A percentile compares a stretch with the other conserved stretches of the same genome.
Evolutionary conservation across 2,329 filamentous ascomycete genomes (phyloP).

Genomic region (Fusarium proliferatum): DNA sequence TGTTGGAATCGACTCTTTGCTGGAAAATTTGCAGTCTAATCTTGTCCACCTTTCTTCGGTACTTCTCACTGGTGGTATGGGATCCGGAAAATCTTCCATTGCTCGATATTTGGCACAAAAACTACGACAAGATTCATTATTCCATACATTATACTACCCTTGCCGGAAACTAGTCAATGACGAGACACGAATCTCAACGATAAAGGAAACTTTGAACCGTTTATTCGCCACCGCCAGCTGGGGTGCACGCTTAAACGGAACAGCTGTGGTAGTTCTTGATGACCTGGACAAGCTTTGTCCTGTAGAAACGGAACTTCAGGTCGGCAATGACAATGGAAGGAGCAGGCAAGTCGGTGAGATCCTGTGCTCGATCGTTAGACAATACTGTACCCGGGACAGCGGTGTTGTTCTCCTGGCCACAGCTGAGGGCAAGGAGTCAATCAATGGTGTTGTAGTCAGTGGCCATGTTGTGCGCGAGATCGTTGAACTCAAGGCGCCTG

Average conservation of each 20-base stretch:
- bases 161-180: slow-evolving; percentile 90
- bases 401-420: slow-evolving; percentile 90
- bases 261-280: slow-evolving; percentile 86
- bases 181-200: slow-evolving; percentile 86
- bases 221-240: slow-evolving; percentile 91
- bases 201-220: slow-evolving; percentile 87
- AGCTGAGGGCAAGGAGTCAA: slow-evolving; percentile 89
- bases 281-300: slow-evolving; percentile 95
- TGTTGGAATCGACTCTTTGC: slow-evolving; percentile 84
- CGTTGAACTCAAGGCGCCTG: slow-evolving; percentile 86
- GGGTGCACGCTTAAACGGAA: slow-evolving; percentile 88
- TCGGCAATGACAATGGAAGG: slow-evolving; percentile 91
- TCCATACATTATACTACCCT: slow-evolving; percentile 85
- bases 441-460: slow-evolving; percentile 91
- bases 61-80: slow-evolving; percentile 86
- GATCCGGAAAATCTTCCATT: slow-evolving; percentile 88
- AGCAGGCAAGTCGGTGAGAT: slow-evolving; percentile 94
- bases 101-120: slow-evolving; percentile 79
- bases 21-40: slow-evolving; percentile 78
- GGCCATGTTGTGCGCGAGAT: slow-evolving; percentile 95
- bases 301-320: slow-evolving; percentile 91
- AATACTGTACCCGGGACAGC: slow-evolving; percentile 83
- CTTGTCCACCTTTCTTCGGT: slow-evolving; percentile 89
- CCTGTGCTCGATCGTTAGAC: slow-evolving; percentile 81
- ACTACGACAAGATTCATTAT: slow-evolving; percentile 78